These are phyloP conservation scores for Magnaporthiopsis rhizophila DNA, from an alignment of 2,329 filamentous ascomycete genomes.

Conservation along the genomic window DNA sequence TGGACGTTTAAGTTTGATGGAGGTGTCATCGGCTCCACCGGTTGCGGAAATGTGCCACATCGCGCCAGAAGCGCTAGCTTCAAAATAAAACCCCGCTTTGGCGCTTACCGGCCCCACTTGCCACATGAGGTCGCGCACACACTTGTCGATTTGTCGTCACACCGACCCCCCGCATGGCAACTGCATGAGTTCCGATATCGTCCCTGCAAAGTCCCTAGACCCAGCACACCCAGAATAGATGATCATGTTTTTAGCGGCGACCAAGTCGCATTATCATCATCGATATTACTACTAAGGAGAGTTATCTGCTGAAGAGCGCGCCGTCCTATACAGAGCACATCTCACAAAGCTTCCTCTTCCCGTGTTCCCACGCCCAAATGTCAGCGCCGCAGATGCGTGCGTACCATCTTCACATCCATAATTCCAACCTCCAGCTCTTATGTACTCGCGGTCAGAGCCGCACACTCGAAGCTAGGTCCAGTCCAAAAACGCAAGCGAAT, in stretches of 20 bases:
- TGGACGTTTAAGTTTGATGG: too few relatives aligned
- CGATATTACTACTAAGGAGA: neutral
- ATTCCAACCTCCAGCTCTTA: neutral
- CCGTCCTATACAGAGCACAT: neutral
- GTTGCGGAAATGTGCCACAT: too few relatives aligned
- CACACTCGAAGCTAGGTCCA: neutral
- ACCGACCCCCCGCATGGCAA: too few relatives aligned
- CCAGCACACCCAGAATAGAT: too few relatives aligned
- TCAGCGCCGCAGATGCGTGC: neutral
- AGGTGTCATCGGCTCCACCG: too few relatives aligned
- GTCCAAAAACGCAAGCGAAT: neutral
- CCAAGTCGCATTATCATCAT: neutral
- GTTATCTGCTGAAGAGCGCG: neutral
- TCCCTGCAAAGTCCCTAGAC: too few relatives aligned
- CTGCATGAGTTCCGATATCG: too few relatives aligned
- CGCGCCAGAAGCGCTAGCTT: too few relatives aligned
- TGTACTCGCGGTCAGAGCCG: neutral
- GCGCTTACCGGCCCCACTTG: neutral
- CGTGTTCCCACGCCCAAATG: neutral
- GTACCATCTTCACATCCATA: neutral
- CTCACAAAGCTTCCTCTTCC: neutral
- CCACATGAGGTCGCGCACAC: too few relatives aligned
- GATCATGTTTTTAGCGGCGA: neutral
- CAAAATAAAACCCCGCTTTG: too few relatives aligned
- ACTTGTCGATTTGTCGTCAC: too few relatives aligned